Conservation (phyloP, 371 early-diverging fungal genomes). For the Syncephalastrum racemosum region DNA sequence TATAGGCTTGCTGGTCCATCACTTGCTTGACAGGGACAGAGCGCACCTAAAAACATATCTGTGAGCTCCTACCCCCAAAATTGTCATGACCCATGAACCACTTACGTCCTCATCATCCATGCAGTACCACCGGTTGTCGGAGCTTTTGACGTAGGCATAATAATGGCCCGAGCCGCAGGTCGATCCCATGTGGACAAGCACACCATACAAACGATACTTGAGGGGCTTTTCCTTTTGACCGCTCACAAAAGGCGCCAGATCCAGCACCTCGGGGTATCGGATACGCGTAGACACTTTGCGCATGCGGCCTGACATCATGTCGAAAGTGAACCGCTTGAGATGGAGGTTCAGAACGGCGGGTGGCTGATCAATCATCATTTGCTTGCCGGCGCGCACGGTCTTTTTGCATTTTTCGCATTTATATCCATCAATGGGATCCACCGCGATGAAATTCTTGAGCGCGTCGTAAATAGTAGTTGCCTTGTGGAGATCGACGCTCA, state of each 20-base stretch:
- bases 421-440: constrained; percentile 23
- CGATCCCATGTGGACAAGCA: constrained; percentile 75
- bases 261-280: constrained; percentile 45
- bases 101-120: constrained; percentile 80
- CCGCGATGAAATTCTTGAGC: constrained; percentile 66
- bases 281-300: constrained; percentile 66
- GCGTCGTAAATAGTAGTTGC: constrained; percentile 65
- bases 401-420: constrained; percentile 55
- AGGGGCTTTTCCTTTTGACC: constrained; percentile 19
- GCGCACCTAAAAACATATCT: constrained; percentile 30
- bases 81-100: too few species aligned
- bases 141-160: constrained; percentile 62
- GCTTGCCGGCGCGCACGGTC: constrained; percentile 73
- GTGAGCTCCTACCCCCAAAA: neutral
- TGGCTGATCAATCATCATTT: constrained; percentile 67
- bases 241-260: constrained; percentile 55
- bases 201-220: constrained; percentile 70
- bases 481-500: constrained; percentile 74
- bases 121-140: constrained; percentile 73
- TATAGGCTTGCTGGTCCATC: constrained; percentile 73
- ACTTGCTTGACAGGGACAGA: constrained; percentile 67
- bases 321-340: constrained; percentile 62
- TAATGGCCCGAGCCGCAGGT: constrained; percentile 83
- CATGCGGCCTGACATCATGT: constrained; percentile 41
- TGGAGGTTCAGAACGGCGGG: constrained; percentile 59